Evolutionary conservation across 306 rosid genomes (phyloP).

Genomic region (Castanea sativa): DNA sequence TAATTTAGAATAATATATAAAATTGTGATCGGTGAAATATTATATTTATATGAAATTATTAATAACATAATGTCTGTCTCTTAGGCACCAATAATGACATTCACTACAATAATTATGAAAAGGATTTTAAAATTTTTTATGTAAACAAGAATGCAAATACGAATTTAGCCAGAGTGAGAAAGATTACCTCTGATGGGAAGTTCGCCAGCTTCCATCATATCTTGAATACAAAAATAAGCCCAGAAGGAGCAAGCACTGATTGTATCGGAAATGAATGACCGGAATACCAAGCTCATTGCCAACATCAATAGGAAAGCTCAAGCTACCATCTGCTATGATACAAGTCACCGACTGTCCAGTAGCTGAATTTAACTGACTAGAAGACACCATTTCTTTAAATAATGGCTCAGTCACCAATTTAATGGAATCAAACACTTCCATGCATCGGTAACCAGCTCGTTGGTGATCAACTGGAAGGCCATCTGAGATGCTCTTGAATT

Average conservation of each 20-base stretch:
- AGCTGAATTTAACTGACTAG: not conserved
- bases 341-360: conserved; percentile 9
- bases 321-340: conserved; percentile 40
- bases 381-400: conserved; percentile 20
- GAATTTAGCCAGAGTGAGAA: not conserved
- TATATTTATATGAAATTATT: no score
- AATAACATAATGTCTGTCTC: no score
- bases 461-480: conserved; percentile 22
- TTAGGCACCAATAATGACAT: no score
- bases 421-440: not conserved
- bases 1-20: no score
- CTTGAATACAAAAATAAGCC: conserved; percentile 36
- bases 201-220: conserved; percentile 22
- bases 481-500: conserved; percentile 29
- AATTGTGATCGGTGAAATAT: no score
- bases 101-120: no score
- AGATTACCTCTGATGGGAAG: conserved; percentile 48
- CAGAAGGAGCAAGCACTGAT: conserved; percentile 38
- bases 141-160: no score
- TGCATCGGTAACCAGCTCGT: not conserved
- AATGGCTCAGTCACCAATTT: conserved; percentile 18
- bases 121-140: no score
- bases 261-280: conserved; percentile 37
- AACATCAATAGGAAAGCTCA: conserved; percentile 30
- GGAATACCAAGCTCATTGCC: conserved; percentile 31